These are phyloP conservation scores for Leptodermis oblonga DNA, from an alignment of 257 asterid genomes.

Conservation along the genomic window DNA sequence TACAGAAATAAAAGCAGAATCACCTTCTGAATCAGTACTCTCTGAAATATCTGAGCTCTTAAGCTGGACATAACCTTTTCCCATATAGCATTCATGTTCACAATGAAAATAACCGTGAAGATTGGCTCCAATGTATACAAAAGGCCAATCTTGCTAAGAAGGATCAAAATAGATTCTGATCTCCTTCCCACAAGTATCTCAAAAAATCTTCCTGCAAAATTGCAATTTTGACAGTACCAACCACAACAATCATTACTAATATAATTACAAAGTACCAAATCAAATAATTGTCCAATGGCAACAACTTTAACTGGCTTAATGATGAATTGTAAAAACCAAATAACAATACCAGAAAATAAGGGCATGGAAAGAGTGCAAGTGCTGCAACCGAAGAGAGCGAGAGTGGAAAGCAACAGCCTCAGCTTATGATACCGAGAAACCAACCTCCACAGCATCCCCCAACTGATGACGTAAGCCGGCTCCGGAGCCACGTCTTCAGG, in stretches of 20 bases:
- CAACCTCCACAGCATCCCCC: constrained; percentile 81
- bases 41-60: constrained; percentile 91
- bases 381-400: constrained; percentile 64
- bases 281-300: not conserved
- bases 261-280: not conserved
- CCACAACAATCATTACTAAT: not conserved
- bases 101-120: constrained; percentile 66
- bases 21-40: constrained; percentile 95
- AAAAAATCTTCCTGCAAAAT: constrained; percentile 68
- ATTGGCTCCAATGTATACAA: constrained; percentile 76
- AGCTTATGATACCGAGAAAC: constrained; percentile 65
- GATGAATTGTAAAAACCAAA: too few species aligned
- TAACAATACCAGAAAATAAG: constrained; percentile 55
- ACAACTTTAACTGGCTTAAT: not conserved
- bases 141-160: constrained; percentile 64
- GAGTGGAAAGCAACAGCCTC: constrained; percentile 52
- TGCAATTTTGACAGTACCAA: not conserved
- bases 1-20: constrained; percentile 3
- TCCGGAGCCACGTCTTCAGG: constrained; percentile 24
- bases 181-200: constrained; percentile 83
- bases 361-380: constrained; percentile 83
- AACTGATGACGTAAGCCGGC: constrained; percentile 59
- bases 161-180: constrained; percentile 61
- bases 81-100: constrained; percentile 87
- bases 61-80: constrained; percentile 97